A percentile compares a stretch with the other conserved stretches of the same genome.
These are phyloP conservation scores for Pyropia haitanensis DNA, from an alignment of 23 red algal species.

Conservation along the genomic window DNA sequence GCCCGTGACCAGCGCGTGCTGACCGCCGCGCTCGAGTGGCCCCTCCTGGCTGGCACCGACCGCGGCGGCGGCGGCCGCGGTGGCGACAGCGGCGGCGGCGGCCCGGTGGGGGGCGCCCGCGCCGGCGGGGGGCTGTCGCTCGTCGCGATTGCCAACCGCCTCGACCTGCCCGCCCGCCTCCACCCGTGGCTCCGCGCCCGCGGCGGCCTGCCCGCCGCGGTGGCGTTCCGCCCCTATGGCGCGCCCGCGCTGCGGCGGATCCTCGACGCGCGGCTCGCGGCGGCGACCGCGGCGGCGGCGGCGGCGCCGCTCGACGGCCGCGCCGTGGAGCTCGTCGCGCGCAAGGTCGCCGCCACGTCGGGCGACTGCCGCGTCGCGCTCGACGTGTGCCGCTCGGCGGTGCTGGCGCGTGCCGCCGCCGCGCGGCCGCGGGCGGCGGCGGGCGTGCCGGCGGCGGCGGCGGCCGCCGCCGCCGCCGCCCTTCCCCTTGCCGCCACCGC, in stretches of 20 bases:
- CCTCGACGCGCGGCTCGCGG: slow-evolving; percentile 14
- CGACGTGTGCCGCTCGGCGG: slow-evolving; percentile 44
- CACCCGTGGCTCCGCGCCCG: slow-evolving; percentile 38
- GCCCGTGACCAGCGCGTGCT: slow-evolving; percentile 20
- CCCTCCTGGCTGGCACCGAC: slow-evolving; percentile 5
- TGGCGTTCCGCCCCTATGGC: slow-evolving; percentile 56
- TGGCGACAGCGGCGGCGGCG: no score
- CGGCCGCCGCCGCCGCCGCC: no score
- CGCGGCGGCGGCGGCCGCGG: no score
- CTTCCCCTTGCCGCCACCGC: no score
- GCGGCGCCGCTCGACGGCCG: slow-evolving; percentile 2
- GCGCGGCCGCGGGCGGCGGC: no score
- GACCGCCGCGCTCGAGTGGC: slow-evolving; percentile 52
- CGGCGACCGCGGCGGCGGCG: neutral
- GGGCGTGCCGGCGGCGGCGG: slow-evolving; percentile 6
- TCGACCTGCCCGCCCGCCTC: slow-evolving; percentile 62
- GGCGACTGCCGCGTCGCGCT: slow-evolving; percentile 57
- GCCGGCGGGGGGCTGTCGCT: no score
- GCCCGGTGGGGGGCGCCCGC: no score
- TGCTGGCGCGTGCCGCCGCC: neutral
- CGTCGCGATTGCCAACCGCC: slow-evolving; percentile 70
- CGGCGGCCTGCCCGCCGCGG: slow-evolving; percentile 21
- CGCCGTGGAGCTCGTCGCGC: slow-evolving; percentile 41
- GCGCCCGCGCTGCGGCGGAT: slow-evolving; percentile 21
- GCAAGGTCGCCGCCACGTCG: slow-evolving; percentile 44